Evolutionary conservation across 2,329 filamentous ascomycete species (phyloP), one percentile per base, ranked within the genome.

Genomic region (Sclerotinia glacialis): DNA sequence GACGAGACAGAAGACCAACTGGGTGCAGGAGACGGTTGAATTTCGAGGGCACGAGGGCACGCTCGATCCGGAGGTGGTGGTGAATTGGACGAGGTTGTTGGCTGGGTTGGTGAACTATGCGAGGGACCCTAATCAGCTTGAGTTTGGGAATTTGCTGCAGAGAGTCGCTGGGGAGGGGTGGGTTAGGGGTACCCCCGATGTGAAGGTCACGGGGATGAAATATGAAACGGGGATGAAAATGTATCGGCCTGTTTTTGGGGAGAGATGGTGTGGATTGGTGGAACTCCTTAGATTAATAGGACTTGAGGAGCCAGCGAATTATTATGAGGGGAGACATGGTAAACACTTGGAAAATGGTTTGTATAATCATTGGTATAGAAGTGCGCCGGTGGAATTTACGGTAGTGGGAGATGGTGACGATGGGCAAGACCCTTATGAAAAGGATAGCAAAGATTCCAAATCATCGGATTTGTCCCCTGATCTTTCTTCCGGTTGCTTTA

Each of bases 1-100:
- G 49, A 37, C 6, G 0, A 28, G 12, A 5, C 21, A 0, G 4
- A 14, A 16, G 12, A 1, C 2, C 3, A 5, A 12, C 2, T 5
- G 26, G 7, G 46, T 37, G 6, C 37, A 7, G 9, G 26, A 46
- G 21, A 74, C 72, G 6, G 65, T 76, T 14, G 74, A 76, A 49
- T 76, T 74, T 60, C 61, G 73, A 2, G 70, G 74, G 34, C 73
- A 76, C 61, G 63, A 60, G 16, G 74, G 69, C 0, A 68, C 69
- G 1, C 28, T 76, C 5, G 70, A 72, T 65, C 44, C 64, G 0
- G 56, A 61, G 0, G 64, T 18, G 6, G 61, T 72, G 5, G 21
- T 9, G 0, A 68, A 59, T 34, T 75, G 74, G 74, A 68, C 72
- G 16, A 52, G 61, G 23, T 67, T 62, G 7, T 50, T 60, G 6